Percentiles rank a stretch among this genome's conserved stretches.
Evolutionary conservation across 345 rosid species (phyloP).

Genomic region (Dimocarpus longan): DNA sequence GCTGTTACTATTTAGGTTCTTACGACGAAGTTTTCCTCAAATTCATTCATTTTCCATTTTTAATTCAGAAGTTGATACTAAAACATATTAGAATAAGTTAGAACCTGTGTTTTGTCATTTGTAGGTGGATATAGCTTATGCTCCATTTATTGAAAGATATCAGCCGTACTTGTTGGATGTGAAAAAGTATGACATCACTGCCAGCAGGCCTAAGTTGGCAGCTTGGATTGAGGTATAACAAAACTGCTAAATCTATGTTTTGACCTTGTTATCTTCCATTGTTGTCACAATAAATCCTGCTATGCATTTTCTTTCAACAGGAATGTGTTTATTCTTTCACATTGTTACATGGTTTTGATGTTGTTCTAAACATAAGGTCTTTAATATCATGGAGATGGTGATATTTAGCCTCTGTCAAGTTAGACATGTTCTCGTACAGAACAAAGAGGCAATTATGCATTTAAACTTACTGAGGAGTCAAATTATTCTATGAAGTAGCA

Average conservation of each 20-base stretch:
- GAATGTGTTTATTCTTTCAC: not conserved
- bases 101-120: not conserved
- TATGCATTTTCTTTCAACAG: not conserved
- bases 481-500: too few species aligned
- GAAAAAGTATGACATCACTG: constrained; percentile 57
- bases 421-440: not conserved
- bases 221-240: constrained; percentile 72
- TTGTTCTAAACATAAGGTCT: not conserved
- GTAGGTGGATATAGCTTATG: constrained; percentile 81
- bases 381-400: not conserved
- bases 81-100: not conserved
- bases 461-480: too few species aligned
- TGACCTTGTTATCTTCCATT: not conserved
- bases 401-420: not conserved
- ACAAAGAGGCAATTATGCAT: not conserved
- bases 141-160: constrained; percentile 73
- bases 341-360: not conserved
- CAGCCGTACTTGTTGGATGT: constrained; percentile 53
- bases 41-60: not conserved
- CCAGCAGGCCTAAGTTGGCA: constrained; percentile 68
- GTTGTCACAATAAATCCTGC: not conserved
- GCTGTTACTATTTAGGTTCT: not conserved
- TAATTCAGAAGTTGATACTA: not conserved
- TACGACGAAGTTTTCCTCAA: not conserved
- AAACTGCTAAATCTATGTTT: constrained; percentile 1